Percentiles rank a stretch among this genome's conserved stretches.
These are phyloP conservation scores for Fusarium oligoseptatum DNA, from an alignment of 2,329 filamentous ascomycete genomes.

Conservation along the genomic window DNA sequence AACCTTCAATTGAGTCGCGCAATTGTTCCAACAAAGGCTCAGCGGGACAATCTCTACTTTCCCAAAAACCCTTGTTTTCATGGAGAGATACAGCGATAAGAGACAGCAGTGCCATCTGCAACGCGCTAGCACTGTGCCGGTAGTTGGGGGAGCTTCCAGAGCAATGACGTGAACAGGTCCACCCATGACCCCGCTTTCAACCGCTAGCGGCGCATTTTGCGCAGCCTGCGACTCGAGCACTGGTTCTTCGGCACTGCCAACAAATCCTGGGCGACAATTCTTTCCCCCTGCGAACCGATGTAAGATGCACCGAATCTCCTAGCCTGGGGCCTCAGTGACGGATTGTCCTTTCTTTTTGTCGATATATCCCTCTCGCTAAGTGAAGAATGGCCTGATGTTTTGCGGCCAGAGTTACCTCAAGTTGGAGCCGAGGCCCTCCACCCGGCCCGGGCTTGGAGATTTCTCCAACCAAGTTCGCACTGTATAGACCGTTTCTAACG, in stretches of 20 bases:
- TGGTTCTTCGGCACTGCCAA: conserved; percentile 24
- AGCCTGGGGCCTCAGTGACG: not conserved
- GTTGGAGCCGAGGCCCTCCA: not conserved
- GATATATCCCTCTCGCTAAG: conserved; percentile 8
- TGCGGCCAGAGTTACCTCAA: not conserved
- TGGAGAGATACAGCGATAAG: not conserved
- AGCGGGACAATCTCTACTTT: not conserved
- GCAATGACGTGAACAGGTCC: conserved; percentile 31
- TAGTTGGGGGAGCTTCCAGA: conserved; percentile 7
- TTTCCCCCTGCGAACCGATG: not conserved
- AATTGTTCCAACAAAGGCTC: not conserved
- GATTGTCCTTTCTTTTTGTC: conserved; percentile 9
- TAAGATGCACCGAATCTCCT: not conserved
- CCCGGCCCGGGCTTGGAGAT: not conserved
- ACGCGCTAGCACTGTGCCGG: conserved; percentile 5
- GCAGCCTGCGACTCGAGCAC: conserved; percentile 13
- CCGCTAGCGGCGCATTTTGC: not conserved
- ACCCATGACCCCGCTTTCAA: conserved; percentile 15
- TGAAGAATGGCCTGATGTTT: conserved; percentile 24
- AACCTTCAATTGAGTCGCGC: not conserved
- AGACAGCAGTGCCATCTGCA: not conserved
- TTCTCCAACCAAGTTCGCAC: not conserved
- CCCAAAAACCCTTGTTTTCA: not conserved
- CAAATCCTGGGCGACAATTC: conserved; percentile 5
- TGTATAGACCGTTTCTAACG: not conserved